phyloP scores from a whole-genome alignment of 2,329 filamentous ascomycete species.

The Aureobasidium leucospermi region DNA sequence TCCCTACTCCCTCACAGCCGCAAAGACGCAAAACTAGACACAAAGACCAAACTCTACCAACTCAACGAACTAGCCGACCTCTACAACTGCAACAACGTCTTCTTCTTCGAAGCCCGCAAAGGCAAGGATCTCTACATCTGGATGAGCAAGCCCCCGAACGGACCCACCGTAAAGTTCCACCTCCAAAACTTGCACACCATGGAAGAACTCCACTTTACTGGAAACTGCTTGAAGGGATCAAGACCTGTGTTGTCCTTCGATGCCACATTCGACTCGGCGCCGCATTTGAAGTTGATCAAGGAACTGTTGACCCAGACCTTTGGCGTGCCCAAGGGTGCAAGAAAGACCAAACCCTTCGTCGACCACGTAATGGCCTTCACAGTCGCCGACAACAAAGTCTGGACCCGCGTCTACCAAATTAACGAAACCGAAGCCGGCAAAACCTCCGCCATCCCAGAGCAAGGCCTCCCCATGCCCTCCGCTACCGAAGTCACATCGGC shows the following conservation, averaged over 20 bases:
- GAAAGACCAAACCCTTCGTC: constrained; percentile 90
- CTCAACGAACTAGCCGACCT: constrained; percentile 71
- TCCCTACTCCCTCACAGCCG: constrained; percentile 83
- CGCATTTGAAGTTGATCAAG: constrained; percentile 75
- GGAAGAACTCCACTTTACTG: constrained; percentile 93
- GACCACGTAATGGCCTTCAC: constrained; percentile 94
- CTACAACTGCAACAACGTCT: constrained; percentile 88
- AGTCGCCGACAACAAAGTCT: constrained; percentile 86
- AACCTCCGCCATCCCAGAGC: constrained; percentile 24
- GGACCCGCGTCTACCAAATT: constrained; percentile 93
- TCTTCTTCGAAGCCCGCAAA: constrained; percentile 95
- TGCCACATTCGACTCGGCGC: constrained; percentile 61
- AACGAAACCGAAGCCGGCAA: constrained; percentile 66
- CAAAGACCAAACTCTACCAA: constrained; percentile 76
- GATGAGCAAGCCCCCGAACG: constrained; percentile 85
- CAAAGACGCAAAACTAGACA: constrained; percentile 95
- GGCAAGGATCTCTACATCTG: constrained; percentile 90
- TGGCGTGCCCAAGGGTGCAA: constrained; percentile 78
- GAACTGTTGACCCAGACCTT: constrained; percentile 87
- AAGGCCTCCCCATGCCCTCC: constrained; percentile 11
- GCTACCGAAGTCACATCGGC: constrained; percentile 23
- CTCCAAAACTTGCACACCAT: constrained; percentile 79
- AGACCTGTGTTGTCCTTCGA: constrained; percentile 90
- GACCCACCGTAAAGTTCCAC: constrained; percentile 67
- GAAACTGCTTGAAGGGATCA: constrained; percentile 92